Evolutionary conservation across 2,329 filamentous ascomycete genomes (phyloP).

Genomic region (Diaporthe citri): DNA sequence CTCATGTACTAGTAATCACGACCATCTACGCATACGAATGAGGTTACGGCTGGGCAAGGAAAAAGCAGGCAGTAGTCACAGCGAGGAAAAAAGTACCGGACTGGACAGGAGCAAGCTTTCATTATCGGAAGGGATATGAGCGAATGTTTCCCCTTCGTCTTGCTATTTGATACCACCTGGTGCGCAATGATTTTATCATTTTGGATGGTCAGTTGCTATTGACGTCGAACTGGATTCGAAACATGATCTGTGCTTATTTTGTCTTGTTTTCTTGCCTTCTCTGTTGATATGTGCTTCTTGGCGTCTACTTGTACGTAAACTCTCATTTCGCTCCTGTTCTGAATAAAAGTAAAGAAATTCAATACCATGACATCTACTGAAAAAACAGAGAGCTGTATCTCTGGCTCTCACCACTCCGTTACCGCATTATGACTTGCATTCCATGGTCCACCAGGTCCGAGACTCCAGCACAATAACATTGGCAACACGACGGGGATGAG

Average conservation of each 20-base stretch:
- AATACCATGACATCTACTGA: neutral
- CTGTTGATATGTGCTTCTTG: slow-evolving; percentile 8
- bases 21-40: slow-evolving; percentile 16
- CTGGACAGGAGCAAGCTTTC: slow-evolving; percentile 30
- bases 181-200: slow-evolving; percentile 1
- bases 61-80: slow-evolving; percentile 14
- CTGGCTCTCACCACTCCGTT: neutral
- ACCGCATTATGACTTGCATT: neutral
- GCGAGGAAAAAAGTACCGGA: slow-evolving; percentile 3
- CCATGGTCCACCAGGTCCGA: neutral
- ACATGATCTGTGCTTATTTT: neutral
- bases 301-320: neutral
- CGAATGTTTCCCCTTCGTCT: slow-evolving; percentile 26
- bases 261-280: neutral
- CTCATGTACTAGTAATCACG: slow-evolving; percentile 24
- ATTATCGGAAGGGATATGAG: slow-evolving; percentile 6
- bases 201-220: slow-evolving; percentile 2
- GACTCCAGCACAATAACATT: neutral
- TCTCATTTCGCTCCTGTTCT: neutral
- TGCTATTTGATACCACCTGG: slow-evolving; percentile 35
- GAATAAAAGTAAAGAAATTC: neutral
- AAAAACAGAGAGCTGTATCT: neutral
- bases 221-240: neutral
- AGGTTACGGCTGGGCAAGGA: slow-evolving; percentile 17
- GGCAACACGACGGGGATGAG: neutral